A percentile compares a stretch with the other conserved stretches of the same genome.
Conservation (phyloP, 495 filamentous ascomycete species). For the Amphirosellinia nigrospora region DNA sequence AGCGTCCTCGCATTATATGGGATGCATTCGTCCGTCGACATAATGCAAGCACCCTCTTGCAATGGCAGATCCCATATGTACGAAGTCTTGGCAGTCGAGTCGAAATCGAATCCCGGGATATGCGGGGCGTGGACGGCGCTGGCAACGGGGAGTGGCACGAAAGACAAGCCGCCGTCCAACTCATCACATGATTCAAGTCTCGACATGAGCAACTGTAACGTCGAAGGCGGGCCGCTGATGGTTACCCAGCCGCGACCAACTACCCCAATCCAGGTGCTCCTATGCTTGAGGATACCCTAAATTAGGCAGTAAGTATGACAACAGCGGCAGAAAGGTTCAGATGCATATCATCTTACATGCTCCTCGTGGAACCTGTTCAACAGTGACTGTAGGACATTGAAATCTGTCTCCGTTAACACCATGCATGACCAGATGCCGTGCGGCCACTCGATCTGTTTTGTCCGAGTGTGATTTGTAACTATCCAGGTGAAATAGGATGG, state of each 20-base stretch:
- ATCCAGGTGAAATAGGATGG: constrained; percentile 22
- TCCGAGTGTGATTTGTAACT: constrained; percentile 20
- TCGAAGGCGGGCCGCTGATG: constrained; percentile 27
- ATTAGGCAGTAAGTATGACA: not conserved
- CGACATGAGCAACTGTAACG: constrained; percentile 12
- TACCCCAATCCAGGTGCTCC: constrained; percentile 24
- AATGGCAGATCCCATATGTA: constrained; percentile 25
- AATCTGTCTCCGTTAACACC: not conserved
- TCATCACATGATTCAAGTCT: not conserved
- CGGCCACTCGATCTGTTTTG: constrained; percentile 24
- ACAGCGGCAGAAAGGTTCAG: not conserved
- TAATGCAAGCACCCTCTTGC: constrained; percentile 25
- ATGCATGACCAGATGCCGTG: constrained; percentile 25
- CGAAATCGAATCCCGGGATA: constrained; percentile 20
- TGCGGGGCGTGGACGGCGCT: constrained; percentile 28
- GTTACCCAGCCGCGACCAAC: constrained; percentile 23
- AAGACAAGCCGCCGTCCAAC: not conserved
- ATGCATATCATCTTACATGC: constrained; percentile 17
- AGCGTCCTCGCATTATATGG: constrained; percentile 20
- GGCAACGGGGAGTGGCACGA: constrained; percentile 20
- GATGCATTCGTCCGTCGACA: constrained; percentile 24
- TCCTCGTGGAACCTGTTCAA: constrained; percentile 25
- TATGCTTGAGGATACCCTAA: constrained; percentile 20
- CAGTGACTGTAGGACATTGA: constrained; percentile 14
- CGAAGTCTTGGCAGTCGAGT: constrained; percentile 18